Conservation (phyloP, 2,329 filamentous ascomycete species). For the Trichoderma sp. region DNA sequence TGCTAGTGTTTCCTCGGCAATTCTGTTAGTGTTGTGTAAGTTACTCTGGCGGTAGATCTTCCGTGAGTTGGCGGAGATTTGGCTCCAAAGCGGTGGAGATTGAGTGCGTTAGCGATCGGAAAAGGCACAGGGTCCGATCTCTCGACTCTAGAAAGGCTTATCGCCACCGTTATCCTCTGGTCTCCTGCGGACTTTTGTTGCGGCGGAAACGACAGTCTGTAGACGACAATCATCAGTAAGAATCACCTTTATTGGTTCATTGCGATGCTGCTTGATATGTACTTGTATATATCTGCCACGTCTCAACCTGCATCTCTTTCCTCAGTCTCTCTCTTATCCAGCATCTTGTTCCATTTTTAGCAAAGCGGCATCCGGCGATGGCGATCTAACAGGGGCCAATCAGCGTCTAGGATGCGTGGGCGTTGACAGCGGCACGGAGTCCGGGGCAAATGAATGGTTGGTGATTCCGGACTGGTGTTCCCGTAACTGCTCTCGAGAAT, state of each 20-base stretch:
- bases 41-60: not conserved
- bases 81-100: not conserved
- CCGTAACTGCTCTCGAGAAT: too few species aligned
- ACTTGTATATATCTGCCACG: not conserved
- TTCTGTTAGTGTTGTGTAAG: not conserved
- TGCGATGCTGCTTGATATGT: too few species aligned
- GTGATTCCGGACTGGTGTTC: not conserved
- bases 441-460: conserved; percentile 5
- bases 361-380: not conserved
- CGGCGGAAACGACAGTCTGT: too few species aligned
- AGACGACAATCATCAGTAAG: too few species aligned
- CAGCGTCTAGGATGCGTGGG: not conserved
- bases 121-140: not conserved
- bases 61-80: conserved; percentile 11
- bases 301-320: not conserved
- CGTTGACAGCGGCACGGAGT: not conserved
- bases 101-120: not conserved
- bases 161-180: not conserved
- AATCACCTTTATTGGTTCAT: too few species aligned
- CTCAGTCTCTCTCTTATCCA: not conserved
- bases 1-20: too few species aligned
- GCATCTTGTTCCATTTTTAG: not conserved
- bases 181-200: not conserved
- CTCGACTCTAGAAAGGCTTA: not conserved
- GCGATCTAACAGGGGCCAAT: conserved; percentile 5